Evolutionary conservation across 164 flowering plant species (phyloP).

Genomic region (Saururus chinensis): DNA sequence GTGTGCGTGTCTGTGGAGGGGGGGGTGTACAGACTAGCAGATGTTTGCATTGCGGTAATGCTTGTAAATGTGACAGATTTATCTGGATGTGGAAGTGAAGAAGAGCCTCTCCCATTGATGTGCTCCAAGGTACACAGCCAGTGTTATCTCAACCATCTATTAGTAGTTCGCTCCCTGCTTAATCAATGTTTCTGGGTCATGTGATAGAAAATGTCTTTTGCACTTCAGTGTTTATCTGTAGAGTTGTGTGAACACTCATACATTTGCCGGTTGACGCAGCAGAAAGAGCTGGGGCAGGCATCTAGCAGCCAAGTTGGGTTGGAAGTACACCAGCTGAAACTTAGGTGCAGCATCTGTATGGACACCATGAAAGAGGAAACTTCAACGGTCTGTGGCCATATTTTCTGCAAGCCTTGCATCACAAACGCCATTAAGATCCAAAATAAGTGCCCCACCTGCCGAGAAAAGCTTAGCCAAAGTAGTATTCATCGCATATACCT

Average conservation of each 20-base stretch:
- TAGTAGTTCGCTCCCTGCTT: no score
- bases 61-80: not conserved
- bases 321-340: conserved; percentile 11
- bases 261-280: not conserved
- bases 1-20: no score
- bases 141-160: not conserved
- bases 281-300: conserved; percentile 12
- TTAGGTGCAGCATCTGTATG: conserved; percentile 38
- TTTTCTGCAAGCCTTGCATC: conserved; percentile 44
- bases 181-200: no score
- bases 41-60: not conserved
- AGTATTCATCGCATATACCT: conserved; percentile 38
- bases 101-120: not conserved
- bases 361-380: conserved; percentile 35
- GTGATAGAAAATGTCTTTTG: no score
- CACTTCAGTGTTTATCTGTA: no score
- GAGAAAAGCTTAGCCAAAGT: conserved; percentile 20
- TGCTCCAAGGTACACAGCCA: not conserved
- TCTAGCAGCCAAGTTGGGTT: conserved; percentile 10
- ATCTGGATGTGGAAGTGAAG: not conserved
- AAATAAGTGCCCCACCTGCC: conserved; percentile 39
- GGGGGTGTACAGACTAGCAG: no score
- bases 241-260: no score
- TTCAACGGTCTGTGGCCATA: conserved; percentile 43
- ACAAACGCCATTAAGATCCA: conserved; percentile 22